Evolutionary conservation across 73 alveolate species (phyloP), one percentile per base, ranked within the genome.

Genomic region (Halteria grandinella): DNA sequence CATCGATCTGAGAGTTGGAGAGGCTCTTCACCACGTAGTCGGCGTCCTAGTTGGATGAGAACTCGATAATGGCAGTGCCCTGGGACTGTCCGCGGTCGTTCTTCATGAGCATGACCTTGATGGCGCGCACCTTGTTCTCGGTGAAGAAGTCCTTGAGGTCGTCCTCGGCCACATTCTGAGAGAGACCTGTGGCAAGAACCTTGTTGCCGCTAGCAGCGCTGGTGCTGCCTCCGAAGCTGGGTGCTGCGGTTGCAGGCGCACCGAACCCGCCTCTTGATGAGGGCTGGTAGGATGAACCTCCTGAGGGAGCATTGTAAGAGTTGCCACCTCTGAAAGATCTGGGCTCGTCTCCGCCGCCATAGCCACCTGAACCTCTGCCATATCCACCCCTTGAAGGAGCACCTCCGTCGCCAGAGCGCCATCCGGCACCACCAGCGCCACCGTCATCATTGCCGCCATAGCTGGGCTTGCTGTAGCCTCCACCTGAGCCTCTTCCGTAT

Each of bases 361-460:
- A 59, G 58, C 33, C 57, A 7, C 23, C 58, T 37, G 18, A 44
- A 12, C 66, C 79, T 39, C 79, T 64, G 18, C 79, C 79, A 37
- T n/a, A 17, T 60, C 58, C 15, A 24, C 47, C 33, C 7, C 60
- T 36, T 14, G 15, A 4, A 4, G 55, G 55, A 17, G 66, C 79
- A 8, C 64, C 64, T 0, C 29, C 21, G 20, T 45, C 66, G 8
- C 79, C 79, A 47, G 12, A 47, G 57, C 31, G 18, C 27, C 21
- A 15, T 47, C 57, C 57, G 18, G 8, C 21, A 5, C 57, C 57
- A 27, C 18, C 12, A 8, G 31, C 27, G 21, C 41, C 5, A 7
- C 64, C 39, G 20, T 28, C 64, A 4, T 14, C 1, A n/a, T 28
- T 51, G 20, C n/a, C 5, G n/a, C 64, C 64, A 51, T 51, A 51